Percentiles rank a stretch among this genome's conserved stretches.
Evolutionary conservation across 2,329 filamentous ascomycete genomes (phyloP).

Genomic region (Aureobasidium sp.): DNA sequence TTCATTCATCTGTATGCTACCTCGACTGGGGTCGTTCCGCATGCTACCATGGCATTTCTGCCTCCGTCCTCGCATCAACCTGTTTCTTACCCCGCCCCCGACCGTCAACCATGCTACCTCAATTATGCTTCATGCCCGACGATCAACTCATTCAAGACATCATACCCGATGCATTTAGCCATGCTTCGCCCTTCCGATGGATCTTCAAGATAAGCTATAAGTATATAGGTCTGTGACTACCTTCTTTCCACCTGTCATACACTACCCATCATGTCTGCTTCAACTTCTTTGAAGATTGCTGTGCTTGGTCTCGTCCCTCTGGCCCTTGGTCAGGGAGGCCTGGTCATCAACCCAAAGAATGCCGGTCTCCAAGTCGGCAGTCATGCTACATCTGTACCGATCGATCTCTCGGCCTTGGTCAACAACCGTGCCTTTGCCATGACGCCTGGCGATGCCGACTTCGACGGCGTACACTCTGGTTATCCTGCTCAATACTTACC

Average conservation of each 20-base stretch:
- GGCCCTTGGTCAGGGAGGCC: slow-evolving; percentile 18
- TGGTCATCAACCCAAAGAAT: slow-evolving; percentile 23
- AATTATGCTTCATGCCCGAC: neutral
- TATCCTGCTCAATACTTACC: slow-evolving; percentile 32
- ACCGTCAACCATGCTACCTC: neutral
- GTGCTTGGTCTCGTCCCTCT: slow-evolving; percentile 14
- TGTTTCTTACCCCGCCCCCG: neutral
- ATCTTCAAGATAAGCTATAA: neutral
- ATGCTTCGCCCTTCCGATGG: neutral
- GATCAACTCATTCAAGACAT: neutral
- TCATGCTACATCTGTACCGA: slow-evolving; percentile 15
- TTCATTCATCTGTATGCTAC: too few relatives aligned
- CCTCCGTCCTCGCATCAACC: neutral
- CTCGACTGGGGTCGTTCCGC: too few relatives aligned
- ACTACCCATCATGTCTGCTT: neutral
- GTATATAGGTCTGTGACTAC: neutral
- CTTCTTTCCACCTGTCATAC: too few relatives aligned
- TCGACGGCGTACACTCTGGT: slow-evolving; percentile 28
- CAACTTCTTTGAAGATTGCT: neutral
- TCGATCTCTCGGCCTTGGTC: slow-evolving; percentile 21
- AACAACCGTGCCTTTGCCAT: slow-evolving; percentile 31
- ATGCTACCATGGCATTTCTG: neutral
- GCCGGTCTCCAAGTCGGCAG: slow-evolving; percentile 15
- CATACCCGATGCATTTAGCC: slow-evolving; percentile 3
- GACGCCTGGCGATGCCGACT: slow-evolving; percentile 28